Evolutionary conservation across 352 stramenopile genomes (phyloP).

Genomic region (Phytophthora citricola): DNA sequence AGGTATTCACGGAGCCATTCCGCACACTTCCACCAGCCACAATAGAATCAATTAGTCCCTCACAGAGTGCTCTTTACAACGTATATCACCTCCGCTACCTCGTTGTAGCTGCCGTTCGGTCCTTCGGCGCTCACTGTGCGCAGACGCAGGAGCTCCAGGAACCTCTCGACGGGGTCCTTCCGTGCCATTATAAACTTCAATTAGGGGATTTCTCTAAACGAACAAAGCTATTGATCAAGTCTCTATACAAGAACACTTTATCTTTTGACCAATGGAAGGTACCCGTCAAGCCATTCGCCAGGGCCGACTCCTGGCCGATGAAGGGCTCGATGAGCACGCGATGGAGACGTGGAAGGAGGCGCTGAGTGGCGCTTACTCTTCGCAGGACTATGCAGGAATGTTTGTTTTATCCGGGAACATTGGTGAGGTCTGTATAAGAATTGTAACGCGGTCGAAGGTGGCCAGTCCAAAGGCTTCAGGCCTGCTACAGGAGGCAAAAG

Average conservation of each 20-base stretch:
- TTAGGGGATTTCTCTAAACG: constrained; percentile 10
- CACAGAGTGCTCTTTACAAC: not conserved
- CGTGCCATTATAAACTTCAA: constrained; percentile 23
- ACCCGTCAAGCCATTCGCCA: constrained; percentile 40
- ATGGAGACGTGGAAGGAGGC: constrained; percentile 59
- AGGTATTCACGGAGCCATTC: constrained; percentile 73
- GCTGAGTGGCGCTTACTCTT: constrained; percentile 52
- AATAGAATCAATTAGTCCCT: not conserved
- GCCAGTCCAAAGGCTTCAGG: not conserved
- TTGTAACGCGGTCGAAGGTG: constrained; percentile 25
- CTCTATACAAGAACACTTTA: constrained; percentile 26
- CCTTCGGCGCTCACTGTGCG: constrained; percentile 82
- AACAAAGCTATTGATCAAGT: constrained; percentile 10
- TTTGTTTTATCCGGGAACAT: constrained; percentile 81
- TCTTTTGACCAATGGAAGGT: constrained; percentile 37
- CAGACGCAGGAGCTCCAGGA: constrained; percentile 83
- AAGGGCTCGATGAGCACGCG: constrained; percentile 42
- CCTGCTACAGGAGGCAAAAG: constrained; percentile 37
- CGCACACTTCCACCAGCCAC: constrained; percentile 50
- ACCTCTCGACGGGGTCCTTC: constrained; percentile 57
- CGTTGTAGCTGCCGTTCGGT: constrained; percentile 67
- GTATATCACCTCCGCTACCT: constrained; percentile 31
- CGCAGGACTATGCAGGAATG: constrained; percentile 56
- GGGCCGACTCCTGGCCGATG: constrained; percentile 46
- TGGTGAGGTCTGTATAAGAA: constrained; percentile 50